Evolutionary conservation across 1,284 basidiomycete genomes (phyloP), one percentile per base, ranked within the genome.

Genomic region (Erythrobasidium hasegawianum): DNA sequence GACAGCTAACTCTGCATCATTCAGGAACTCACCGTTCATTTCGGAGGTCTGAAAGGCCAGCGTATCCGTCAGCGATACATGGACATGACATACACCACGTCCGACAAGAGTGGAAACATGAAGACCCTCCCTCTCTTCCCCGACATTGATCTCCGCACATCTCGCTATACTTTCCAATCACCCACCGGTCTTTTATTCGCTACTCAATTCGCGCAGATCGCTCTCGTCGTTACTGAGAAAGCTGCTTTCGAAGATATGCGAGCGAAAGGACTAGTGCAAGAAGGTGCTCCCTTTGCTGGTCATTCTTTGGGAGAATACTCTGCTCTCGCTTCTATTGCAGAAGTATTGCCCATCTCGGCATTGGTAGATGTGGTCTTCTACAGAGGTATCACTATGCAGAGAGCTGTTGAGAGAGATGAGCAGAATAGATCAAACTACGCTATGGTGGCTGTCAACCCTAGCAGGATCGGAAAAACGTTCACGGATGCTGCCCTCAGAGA

Each of bases 261-360:
- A 73, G 84, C 88, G 69, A 94, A 93, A 78, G 95, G 96, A 26
- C 87, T 97, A 72, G 88, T 98, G 55, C 93, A 95, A 79, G 85
- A 84, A 70, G 86, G 88, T 69, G 93, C 94, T 65, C 86, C 90
- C 0, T 98, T 97, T 75, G 95, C 94, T 16, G 95, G 96, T 72
- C 96, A 97, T 82, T 97, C 94, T 45, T 85, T 98, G 53, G 95
- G 95, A 73, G 95, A 98, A 79, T 98, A 98, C 79, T 97, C 95
- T 57, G 93, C 95, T 14, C 84, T 98, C 11, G 95, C 96, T 1
- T 94, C 94, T 14, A 94, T 97, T 71, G 95, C 95, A 49, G 92
- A 93, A 77, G 90, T 97, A 53, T 85, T 98, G 52, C 88, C 91
- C 50, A 92, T 97, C 76, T 90, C 94, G 33, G 86, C 91, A n/a